Percentiles rank a stretch among this genome's conserved stretches.
Conservation (phyloP, 768 basidiomycete species). For the Clitopilus hobsonii region DNA sequence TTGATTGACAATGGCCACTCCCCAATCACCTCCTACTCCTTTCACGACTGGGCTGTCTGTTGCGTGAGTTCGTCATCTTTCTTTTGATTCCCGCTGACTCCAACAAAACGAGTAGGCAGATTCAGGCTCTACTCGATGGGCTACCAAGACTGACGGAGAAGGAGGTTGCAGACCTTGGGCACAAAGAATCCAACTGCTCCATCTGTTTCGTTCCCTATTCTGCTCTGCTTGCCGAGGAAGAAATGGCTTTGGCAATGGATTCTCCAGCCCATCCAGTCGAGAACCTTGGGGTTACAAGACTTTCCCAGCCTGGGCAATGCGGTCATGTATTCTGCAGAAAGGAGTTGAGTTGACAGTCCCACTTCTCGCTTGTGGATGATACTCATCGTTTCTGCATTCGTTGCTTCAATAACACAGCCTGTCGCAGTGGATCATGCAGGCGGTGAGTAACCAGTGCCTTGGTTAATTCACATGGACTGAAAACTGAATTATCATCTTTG, state of each 20-base stretch:
- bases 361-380: constrained; percentile 5
- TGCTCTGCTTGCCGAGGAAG: constrained; percentile 71
- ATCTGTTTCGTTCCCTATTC: constrained; percentile 70
- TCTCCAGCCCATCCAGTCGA: constrained; percentile 72
- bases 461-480: background rate
- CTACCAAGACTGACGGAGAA: constrained; percentile 50
- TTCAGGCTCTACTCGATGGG: constrained; percentile 33
- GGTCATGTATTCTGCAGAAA: constrained; percentile 77
- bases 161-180: constrained; percentile 40
- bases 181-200: constrained; percentile 66
- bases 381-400: background rate
- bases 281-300: constrained; percentile 63
- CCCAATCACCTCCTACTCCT: constrained; percentile 2
- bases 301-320: constrained; percentile 48
- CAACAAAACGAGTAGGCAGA: constrained; percentile 22
- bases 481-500: background rate
- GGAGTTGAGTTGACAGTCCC: constrained; percentile 46
- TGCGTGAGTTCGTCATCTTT: constrained; percentile 11
- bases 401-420: constrained; percentile 38
- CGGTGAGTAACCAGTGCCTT: constrained; percentile 33
- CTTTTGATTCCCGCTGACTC: too few relatives aligned
- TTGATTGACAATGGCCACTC: background rate
- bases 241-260: constrained; percentile 70
- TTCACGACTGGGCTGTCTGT: too few relatives aligned
- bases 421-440: constrained; percentile 55